phyloP scores from a whole-genome alignment of 257 asterid species.

The Solanum chilense region DNA sequence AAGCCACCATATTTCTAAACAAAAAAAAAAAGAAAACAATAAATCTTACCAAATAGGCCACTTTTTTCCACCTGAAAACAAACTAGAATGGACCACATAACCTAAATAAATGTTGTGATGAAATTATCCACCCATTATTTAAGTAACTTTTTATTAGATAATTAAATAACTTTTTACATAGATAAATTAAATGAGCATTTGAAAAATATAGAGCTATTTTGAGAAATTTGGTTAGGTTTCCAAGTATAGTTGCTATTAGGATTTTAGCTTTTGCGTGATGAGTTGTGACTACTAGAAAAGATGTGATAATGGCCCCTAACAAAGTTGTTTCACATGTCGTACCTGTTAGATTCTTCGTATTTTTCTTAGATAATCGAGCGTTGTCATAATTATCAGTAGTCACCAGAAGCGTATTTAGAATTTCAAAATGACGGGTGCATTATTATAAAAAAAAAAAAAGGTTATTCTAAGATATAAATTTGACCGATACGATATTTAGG shows the following conservation, averaged over 20 bases:
- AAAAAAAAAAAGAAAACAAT: not conserved
- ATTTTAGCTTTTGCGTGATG: not conserved
- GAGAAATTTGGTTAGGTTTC: not conserved
- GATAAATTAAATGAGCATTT: not conserved
- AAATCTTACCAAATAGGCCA: not conserved
- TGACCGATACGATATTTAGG: no score
- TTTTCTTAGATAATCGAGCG: not conserved
- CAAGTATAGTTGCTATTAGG: not conserved
- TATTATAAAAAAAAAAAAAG: no score
- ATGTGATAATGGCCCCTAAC: not conserved
- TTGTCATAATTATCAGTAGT: not conserved
- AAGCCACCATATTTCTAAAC: not conserved
- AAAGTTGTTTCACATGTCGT: constrained; percentile 15
- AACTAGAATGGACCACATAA: not conserved
- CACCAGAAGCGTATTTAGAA: no score
- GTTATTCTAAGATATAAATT: no score
- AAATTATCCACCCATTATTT: not conserved
- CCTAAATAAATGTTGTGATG: not conserved
- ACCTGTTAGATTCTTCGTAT: not conserved
- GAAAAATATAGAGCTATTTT: not conserved
- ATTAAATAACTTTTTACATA: not conserved
- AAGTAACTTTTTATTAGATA: not conserved
- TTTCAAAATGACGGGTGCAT: no score
- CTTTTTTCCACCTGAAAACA: not conserved
- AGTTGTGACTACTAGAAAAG: constrained; percentile 2